Base-by-base conservation (phyloP, 73 alveolate species). In the Paramecium caudatum region DNA sequence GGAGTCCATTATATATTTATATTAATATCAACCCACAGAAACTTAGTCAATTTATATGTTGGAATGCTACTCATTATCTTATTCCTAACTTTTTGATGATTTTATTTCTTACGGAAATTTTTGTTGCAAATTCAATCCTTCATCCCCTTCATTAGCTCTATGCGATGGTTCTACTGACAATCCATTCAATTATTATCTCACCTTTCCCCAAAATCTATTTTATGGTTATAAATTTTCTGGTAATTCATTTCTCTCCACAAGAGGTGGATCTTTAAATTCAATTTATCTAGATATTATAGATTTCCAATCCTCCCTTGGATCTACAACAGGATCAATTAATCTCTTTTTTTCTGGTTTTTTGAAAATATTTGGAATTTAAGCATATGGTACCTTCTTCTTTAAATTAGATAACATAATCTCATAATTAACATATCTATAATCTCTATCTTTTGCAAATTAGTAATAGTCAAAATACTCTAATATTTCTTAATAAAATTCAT, bases 241-340 rank as follows among this genome's bases (percentile, higher is more conserved):
- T 4, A 86, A 46, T 65, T 86, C 93, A 5, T 39, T 43, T 65
- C 93, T 86, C 32, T 86, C 93, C 17, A 86, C 88, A 5, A 86
- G 47, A 23, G 93, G 93, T 19, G 93, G 93, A 8, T 86, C 90
- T 65, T 86, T 61, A 23, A 86, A 86, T 30, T 86, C 93, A 21
- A 86, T 86, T 23, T 62, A 17, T 86, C 93, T 86, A 9, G 30
- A 43, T 23, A 63, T 37, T 16, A 86, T 37, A 25, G 61, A 2
- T 3, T 37, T 25, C 93, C 93, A 86, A 6, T 62, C 65, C 65
- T 86, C 93, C 43, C 93, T 70, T 23, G 93, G 93, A 23, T 86
- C 93, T 36, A 86, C 84, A 36, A 86, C 93, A 19, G 93, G 93
- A 65, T 86, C 93, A 6, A 63, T 25, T 21, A 62, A 41, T 43